A percentile compares a stretch with the other conserved stretches of the same genome.
Conservation (phyloP, 352 stramenopile genomes). For the Phytophthora fragariaefolia region DNA sequence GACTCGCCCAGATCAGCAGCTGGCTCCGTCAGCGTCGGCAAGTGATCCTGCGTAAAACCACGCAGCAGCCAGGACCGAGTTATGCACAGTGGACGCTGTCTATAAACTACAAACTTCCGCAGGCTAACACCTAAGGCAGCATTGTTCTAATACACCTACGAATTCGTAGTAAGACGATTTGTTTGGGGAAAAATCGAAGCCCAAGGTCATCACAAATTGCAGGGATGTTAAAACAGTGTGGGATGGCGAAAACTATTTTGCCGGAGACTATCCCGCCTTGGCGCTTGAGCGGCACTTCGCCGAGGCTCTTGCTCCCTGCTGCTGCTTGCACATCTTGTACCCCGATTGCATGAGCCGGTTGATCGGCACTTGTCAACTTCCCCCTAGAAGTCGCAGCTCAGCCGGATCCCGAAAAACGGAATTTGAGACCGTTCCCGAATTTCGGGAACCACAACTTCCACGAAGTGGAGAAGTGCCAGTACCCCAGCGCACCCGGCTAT, state of each 20-base stretch:
- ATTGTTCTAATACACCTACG: too few species aligned
- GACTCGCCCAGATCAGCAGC: constrained; percentile 19
- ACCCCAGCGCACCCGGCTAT: background rate
- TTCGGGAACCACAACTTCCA: background rate
- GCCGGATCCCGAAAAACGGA: background rate
- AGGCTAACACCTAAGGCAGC: background rate
- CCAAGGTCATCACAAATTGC: background rate
- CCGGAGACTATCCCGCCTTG: background rate
- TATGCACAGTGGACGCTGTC: too few species aligned
- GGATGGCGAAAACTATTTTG: constrained; percentile 12
- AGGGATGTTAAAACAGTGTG: constrained; percentile 13
- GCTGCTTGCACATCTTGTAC: constrained; percentile 19
- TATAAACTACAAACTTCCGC: too few species aligned
- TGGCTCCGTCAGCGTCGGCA: constrained; percentile 6
- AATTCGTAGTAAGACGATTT: background rate
- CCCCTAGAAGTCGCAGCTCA: constrained; percentile 17
- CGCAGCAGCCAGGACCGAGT: too few species aligned
- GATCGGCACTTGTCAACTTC: constrained; percentile 24
- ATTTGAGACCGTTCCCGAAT: constrained; percentile 9
- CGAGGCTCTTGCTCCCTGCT: background rate
- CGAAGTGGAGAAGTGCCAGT: background rate
- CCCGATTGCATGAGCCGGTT: background rate
- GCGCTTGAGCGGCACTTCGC: constrained; percentile 10
- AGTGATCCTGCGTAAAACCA: constrained; percentile 10
- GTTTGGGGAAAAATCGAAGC: too few species aligned